Base-by-base conservation (phyloP, 1,139 yeast genomes). In the Yamadazyma aaseri region DNA sequence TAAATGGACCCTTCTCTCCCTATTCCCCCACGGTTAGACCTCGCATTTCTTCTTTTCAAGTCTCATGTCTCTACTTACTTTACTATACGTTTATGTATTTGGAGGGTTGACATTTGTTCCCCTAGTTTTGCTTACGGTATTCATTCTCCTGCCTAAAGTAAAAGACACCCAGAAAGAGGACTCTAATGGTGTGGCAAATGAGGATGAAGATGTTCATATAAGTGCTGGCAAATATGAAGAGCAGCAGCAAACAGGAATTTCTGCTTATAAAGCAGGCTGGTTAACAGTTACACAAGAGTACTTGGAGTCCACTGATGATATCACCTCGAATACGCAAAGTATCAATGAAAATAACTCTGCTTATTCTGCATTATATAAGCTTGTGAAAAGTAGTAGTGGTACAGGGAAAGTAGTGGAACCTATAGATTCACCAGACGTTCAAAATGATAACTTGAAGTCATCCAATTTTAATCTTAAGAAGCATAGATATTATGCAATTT, bases 71-170 rank as follows among this genome's bases (percentile, higher is more conserved):
- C 10, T 45, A 6, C 23, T 40, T 11, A 32, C 36, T 6, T 41
- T 26, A 15, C 10, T 46, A 5, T 44, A 42, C 26, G 33, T 27
- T 7, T 84, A 81, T 52, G 29, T 86, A 2, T 33, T 85, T 3
- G 97, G 97, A 5, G 96, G 96, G 0, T 28, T 89, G 5, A 86
- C 96, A 0, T 75, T 89, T 42, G 53, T 86, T 13, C 96, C 96
- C 1, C 42, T 80, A 21, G 39, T 76, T 3, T 32, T 76, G 0
- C 24, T 67, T 1, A 46, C 56, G 0, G 46, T 73, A 32, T 50
- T 71, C 37, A 66, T 58, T 36, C 49, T 63, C 40, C 60, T 60
- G 48, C 57, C 80, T 53, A 33, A 50, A 38, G 21, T 32, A 45
- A 36, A 26, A 50, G 7, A 15, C 5, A 22, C 28, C 10, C 33